Conservation (phyloP, 345 rosid genomes). For the Brassica incana region DNA sequence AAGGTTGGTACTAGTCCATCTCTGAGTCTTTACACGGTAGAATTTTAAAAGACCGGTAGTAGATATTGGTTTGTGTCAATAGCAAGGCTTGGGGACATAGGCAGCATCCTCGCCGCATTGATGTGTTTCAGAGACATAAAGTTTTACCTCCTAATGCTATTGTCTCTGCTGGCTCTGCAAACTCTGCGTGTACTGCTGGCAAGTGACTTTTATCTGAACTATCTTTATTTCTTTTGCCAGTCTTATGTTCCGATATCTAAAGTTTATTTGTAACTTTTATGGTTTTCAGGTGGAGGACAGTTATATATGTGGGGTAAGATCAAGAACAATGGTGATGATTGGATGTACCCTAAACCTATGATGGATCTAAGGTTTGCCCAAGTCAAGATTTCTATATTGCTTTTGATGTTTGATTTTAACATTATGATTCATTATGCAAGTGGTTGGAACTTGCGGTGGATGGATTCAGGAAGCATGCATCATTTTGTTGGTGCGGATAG, state of each 20-base stretch:
- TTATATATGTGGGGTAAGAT: conserved; percentile 99
- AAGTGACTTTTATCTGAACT: conserved; percentile 19
- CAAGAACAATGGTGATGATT: conserved; percentile 86
- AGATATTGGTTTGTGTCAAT: conserved; percentile 27
- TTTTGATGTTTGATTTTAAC: conserved; percentile 3
- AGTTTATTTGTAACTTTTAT: too few relatives aligned
- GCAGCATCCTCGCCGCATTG: conserved; percentile 97
- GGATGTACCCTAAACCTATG: conserved; percentile 99
- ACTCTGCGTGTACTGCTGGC: conserved; percentile 98
- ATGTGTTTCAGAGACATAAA: conserved; percentile 70
- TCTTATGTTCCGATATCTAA: too few relatives aligned
- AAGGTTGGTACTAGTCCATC: conserved; percentile 57
- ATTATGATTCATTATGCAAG: conserved; percentile 38
- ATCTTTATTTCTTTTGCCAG: too few relatives aligned
- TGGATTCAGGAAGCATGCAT: conserved; percentile 97
- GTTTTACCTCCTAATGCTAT: conserved; percentile 76
- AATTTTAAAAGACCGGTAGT: conserved; percentile 6
- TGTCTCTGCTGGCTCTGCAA: conserved; percentile 79
- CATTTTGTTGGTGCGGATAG: conserved; percentile 95
- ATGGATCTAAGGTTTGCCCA: conserved; percentile 86
- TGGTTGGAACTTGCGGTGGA: conserved; percentile 97
- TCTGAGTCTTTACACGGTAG: background rate
- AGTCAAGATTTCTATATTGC: background rate
- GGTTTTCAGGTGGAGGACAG: conserved; percentile 86
- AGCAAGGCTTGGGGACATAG: conserved; percentile 85